These are phyloP conservation scores for Pyricularia sp. DNA, from an alignment of 2,329 filamentous ascomycete species.

Conservation along the genomic window DNA sequence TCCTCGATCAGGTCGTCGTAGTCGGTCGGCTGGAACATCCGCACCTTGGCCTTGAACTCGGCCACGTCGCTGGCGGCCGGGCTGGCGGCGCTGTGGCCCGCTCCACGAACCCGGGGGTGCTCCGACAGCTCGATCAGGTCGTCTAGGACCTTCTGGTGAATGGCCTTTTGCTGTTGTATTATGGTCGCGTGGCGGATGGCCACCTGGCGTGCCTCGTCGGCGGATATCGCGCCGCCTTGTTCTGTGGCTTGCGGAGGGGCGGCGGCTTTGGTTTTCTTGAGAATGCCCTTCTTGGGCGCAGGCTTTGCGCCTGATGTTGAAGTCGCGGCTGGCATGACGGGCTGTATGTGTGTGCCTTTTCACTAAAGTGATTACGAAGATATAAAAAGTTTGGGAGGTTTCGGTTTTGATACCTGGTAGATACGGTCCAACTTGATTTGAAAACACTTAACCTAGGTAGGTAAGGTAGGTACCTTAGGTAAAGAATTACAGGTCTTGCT, in stretches of 20 bases:
- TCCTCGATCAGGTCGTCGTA: slow-evolving; percentile 83
- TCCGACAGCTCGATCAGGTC: slow-evolving; percentile 59
- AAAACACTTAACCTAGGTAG: background rate
- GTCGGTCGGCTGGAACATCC: slow-evolving; percentile 71
- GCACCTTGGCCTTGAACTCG: slow-evolving; percentile 53
- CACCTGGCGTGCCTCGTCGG: slow-evolving; percentile 39
- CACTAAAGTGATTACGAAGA: background rate
- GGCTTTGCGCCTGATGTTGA: slow-evolving; percentile 13
- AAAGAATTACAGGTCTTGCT: background rate
- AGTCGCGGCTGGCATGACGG: slow-evolving; percentile 26
- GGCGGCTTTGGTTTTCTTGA: slow-evolving; percentile 43
- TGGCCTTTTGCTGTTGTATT: slow-evolving; percentile 69
- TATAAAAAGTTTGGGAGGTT: too few relatives aligned
- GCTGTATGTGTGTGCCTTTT: background rate
- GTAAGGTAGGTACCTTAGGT: too few relatives aligned
- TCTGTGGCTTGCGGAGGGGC: slow-evolving; percentile 22
- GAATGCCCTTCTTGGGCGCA: slow-evolving; percentile 37
- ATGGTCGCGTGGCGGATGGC: slow-evolving; percentile 73
- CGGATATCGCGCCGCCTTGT: slow-evolving; percentile 15
- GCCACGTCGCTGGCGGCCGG: slow-evolving; percentile 44
- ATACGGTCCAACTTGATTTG: background rate
- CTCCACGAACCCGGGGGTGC: slow-evolving; percentile 27
- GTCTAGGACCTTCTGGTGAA: slow-evolving; percentile 61
- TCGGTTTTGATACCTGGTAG: too few relatives aligned
- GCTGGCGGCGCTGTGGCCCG: slow-evolving; percentile 27